Evolutionary conservation across 352 stramenopile species (phyloP).

Genomic region (Elongisporangium prolatum): DNA sequence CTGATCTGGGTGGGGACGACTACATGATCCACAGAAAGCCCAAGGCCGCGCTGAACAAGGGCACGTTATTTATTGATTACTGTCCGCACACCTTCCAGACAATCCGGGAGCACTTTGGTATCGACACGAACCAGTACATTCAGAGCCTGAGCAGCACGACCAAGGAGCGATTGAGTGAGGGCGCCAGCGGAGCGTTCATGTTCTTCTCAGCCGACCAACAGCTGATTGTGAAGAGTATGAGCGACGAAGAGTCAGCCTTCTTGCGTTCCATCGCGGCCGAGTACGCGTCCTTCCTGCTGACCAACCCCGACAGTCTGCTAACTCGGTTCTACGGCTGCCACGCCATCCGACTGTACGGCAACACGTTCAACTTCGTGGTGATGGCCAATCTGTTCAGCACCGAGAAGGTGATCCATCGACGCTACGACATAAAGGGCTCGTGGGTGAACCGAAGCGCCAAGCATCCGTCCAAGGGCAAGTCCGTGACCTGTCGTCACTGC

Average conservation of each 20-base stretch:
- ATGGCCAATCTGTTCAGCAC: slow-evolving; percentile 87
- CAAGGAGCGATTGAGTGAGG: slow-evolving; percentile 84
- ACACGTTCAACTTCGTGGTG: slow-evolving; percentile 89
- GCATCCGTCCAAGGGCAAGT: slow-evolving; percentile 80
- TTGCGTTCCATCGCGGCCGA: slow-evolving; percentile 74
- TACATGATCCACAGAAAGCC: slow-evolving; percentile 81
- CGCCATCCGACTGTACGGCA: slow-evolving; percentile 81
- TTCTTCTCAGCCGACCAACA: slow-evolving; percentile 88
- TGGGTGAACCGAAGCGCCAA: slow-evolving; percentile 88
- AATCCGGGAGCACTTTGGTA: slow-evolving; percentile 80
- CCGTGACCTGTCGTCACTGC: slow-evolving; percentile 81
- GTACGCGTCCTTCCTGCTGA: slow-evolving; percentile 78
- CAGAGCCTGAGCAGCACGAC: slow-evolving; percentile 79
- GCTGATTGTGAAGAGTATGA: slow-evolving; percentile 90
- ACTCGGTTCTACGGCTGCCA: slow-evolving; percentile 85
- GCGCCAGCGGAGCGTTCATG: slow-evolving; percentile 85
- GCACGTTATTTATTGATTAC: slow-evolving; percentile 85
- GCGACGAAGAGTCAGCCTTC: slow-evolving; percentile 78
- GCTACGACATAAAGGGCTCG: slow-evolving; percentile 87
- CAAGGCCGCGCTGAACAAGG: slow-evolving; percentile 66
- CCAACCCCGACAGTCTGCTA: slow-evolving; percentile 76
- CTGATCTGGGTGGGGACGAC: slow-evolving; percentile 72
- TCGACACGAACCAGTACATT: slow-evolving; percentile 82
- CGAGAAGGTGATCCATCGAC: slow-evolving; percentile 77
- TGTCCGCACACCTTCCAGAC: slow-evolving; percentile 83